These are phyloP conservation scores for Ustilago vetiveriae DNA, from an alignment of 1,284 basidiomycete species.

Conservation along the genomic window DNA sequence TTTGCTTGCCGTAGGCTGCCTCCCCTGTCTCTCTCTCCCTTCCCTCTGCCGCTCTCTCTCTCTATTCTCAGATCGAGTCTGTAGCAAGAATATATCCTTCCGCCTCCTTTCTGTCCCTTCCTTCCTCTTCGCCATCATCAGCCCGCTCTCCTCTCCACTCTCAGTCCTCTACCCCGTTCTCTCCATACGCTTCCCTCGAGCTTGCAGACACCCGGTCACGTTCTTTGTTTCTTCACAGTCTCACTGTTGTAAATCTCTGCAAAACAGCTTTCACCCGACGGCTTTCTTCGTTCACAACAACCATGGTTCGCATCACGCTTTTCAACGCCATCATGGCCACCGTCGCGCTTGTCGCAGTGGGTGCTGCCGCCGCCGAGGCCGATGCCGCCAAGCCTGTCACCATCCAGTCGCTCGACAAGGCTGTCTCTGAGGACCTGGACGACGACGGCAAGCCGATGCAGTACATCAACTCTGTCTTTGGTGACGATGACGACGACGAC, in stretches of 20 bases:
- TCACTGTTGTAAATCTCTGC: not conserved
- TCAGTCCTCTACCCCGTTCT: not conserved
- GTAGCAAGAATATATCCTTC: not conserved
- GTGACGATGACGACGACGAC: conserved; percentile 53
- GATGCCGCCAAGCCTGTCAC: not conserved
- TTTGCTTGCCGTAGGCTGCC: too few species aligned
- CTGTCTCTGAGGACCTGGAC: conserved; percentile 25
- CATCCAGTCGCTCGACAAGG: not conserved
- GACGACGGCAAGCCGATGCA: conserved; percentile 47
- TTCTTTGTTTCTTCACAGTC: conserved; percentile 5
- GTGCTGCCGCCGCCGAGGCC: conserved; percentile 8
- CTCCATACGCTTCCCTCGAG: not conserved
- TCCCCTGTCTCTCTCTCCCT: too few species aligned
- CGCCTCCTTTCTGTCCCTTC: not conserved
- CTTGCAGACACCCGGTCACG: not conserved
- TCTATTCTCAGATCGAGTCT: not conserved
- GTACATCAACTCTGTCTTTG: conserved; percentile 55
- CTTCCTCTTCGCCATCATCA: conserved; percentile 3
- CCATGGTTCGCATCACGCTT: conserved; percentile 25
- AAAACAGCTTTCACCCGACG: not conserved
- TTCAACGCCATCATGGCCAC: conserved; percentile 27
- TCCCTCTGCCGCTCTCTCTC: too few species aligned
- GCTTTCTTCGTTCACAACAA: not conserved
- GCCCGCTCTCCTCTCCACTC: conserved; percentile 7
- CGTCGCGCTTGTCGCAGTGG: conserved; percentile 15